Percentiles rank a stretch among this genome's conserved stretches.
Conservation (phyloP, 106 monocot species). For the Dendrobium catenatum region DNA sequence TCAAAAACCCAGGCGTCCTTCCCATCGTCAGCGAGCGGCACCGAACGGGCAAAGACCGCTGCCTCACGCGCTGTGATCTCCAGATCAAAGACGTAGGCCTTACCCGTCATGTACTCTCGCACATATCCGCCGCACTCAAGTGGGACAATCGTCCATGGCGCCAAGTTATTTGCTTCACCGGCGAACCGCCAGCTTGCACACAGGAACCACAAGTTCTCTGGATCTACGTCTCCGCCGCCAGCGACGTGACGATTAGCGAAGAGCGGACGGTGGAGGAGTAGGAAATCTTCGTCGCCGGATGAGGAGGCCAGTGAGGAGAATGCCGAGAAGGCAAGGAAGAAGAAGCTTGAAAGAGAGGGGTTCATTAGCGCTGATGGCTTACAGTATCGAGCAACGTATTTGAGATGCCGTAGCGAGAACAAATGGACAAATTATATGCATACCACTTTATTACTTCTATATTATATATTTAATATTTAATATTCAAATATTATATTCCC, state of each 20-base stretch:
- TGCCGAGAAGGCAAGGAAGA: neutral
- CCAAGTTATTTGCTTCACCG: constrained; percentile 72
- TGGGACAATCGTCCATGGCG: constrained; percentile 51
- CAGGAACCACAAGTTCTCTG: constrained; percentile 13
- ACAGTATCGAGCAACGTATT: neutral
- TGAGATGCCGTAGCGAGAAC: neutral
- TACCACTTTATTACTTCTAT: too few species aligned
- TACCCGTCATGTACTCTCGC: constrained; percentile 51
- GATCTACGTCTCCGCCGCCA: neutral
- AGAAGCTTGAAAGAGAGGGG: neutral
- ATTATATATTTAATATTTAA: too few species aligned
- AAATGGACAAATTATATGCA: neutral
- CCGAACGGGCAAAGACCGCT: constrained; percentile 29
- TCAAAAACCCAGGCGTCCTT: constrained; percentile 88
- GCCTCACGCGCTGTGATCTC: constrained; percentile 52
- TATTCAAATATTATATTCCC: too few species aligned
- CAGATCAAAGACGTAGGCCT: constrained; percentile 46
- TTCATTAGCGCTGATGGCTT: neutral
- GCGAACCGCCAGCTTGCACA: constrained; percentile 73
- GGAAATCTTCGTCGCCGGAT: neutral
- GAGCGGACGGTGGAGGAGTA: constrained; percentile 19
- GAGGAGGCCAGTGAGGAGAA: neutral
- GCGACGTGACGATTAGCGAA: constrained; percentile 10
- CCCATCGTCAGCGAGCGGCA: constrained; percentile 39
- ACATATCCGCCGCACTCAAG: constrained; percentile 45